phyloP scores from a whole-genome alignment of 2,329 filamentous ascomycete species.

The Sporothrix brunneoviolacea region DNA sequence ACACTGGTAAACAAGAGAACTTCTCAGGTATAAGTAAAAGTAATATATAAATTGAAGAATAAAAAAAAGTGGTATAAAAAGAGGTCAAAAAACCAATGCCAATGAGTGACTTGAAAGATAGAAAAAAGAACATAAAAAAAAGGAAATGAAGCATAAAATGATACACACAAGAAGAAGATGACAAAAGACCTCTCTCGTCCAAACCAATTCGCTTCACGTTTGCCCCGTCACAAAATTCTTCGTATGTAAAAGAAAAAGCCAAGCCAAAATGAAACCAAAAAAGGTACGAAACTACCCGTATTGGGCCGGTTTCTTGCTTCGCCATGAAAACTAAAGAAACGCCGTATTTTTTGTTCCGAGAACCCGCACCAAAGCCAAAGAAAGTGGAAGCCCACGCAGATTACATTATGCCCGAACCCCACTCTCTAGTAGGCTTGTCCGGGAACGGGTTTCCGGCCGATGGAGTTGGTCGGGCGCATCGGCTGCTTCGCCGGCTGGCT shows the following conservation, averaged over 20 bases:
- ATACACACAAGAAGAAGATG: background rate
- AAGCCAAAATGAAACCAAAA: background rate
- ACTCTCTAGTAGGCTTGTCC: conserved; percentile 42
- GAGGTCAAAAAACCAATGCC: background rate
- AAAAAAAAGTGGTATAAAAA: background rate
- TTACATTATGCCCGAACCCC: too few relatives aligned
- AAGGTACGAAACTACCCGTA: too few relatives aligned
- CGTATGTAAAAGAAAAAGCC: background rate
- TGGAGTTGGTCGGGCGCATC: conserved; percentile 28
- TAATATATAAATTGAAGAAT: too few relatives aligned
- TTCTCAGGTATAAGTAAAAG: too few relatives aligned
- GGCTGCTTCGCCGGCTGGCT: conserved; percentile 37
- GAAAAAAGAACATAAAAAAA: background rate
- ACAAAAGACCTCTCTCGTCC: too few relatives aligned
- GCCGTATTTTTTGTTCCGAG: too few relatives aligned
- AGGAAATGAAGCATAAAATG: background rate
- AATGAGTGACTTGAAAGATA: background rate
- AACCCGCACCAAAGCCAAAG: background rate
- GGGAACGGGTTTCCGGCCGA: conserved; percentile 50
- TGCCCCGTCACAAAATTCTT: too few relatives aligned
- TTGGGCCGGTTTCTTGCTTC: too few relatives aligned
- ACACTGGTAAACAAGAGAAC: too few relatives aligned
- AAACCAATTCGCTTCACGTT: too few relatives aligned
- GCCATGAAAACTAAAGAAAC: background rate
- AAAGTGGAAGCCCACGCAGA: background rate